Base-by-base conservation (phyloP, 108 stramenopile species). In the Skeletonema potamos region DNA sequence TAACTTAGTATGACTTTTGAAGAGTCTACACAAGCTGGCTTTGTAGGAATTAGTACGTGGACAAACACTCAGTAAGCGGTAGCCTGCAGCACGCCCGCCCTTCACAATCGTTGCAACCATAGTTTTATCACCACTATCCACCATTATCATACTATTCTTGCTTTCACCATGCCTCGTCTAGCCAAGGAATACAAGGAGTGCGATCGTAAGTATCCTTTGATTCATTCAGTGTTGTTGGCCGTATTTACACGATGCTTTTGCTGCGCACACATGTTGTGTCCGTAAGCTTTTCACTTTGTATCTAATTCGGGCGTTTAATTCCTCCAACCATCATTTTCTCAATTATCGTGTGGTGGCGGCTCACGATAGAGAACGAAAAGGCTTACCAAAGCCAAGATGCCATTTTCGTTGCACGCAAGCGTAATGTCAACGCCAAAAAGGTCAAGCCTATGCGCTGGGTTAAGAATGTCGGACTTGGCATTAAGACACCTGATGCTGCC, bases 371-470 rank as follows among this genome's bases (percentile, higher is more conserved):
- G 90, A 76, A 85, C 87, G 97, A 99, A 91, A 98, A 97, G 88
- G 94, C 99, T 29, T 99, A 98, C 96, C 99, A 98, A 87, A 90
- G 93, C 88, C 99, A 99, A 88, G 97, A 96, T 93, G 97, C 96
- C 63, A 84, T 99, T 82, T 99, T 99, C 85, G 89, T 98, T 54
- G 97, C 94, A 60, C 92, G 94, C 57, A 99, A 98, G 94, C 94
- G 95, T 70, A 79, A 78, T 30, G 79, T 95, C 66, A 86, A 75
- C 62, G 64, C 75, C 46, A 81, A 89, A 55, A 84, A 84, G 68
- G 79, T 84, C 55, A 96, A 96, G 92, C 87, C 95, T 72, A 94
- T 97, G 95, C 93, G 99, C 33, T 99, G 87, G 74, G 90, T 92
- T 17, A 93, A 93, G 82, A 92, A 83, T 72, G 93, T 99, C 58